phyloP scores from a whole-genome alignment of 306 rosid genomes.

The Potentilla sterilis region DNA sequence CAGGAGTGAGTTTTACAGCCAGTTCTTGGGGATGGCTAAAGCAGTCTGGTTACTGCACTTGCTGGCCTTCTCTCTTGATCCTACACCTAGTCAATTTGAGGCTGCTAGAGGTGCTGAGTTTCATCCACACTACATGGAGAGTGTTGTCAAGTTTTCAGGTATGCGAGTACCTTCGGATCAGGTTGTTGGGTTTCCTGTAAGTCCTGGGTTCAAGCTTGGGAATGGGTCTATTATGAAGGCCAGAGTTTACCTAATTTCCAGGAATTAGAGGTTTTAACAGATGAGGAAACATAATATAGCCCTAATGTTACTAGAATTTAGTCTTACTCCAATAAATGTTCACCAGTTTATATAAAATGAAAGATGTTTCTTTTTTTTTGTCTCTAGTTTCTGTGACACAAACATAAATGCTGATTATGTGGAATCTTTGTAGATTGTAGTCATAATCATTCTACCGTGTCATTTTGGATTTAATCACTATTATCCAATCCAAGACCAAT shows the following conservation, averaged over 20 bases:
- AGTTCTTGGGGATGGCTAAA: constrained; percentile 73
- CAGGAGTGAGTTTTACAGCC: constrained; percentile 73
- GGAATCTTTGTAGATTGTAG: background rate
- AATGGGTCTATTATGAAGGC: constrained; percentile 79
- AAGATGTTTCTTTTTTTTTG: background rate
- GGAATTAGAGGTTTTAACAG: constrained; percentile 28
- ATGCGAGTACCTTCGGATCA: constrained; percentile 67
- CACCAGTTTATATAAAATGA: background rate
- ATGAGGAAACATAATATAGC: background rate
- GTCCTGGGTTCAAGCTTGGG: constrained; percentile 93
- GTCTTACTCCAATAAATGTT: background rate
- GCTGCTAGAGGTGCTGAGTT: constrained; percentile 89
- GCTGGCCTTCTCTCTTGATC: constrained; percentile 86
- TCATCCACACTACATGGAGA: constrained; percentile 83
- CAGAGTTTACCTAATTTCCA: constrained; percentile 69
- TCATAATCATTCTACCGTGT: too few relatives aligned
- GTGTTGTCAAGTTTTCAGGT: constrained; percentile 60
- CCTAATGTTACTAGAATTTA: background rate
- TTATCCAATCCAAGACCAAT: too few relatives aligned
- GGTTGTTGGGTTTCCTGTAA: constrained; percentile 74
- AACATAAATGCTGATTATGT: background rate
- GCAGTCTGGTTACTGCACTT: constrained; percentile 85
- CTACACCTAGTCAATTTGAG: constrained; percentile 83
- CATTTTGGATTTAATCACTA: too few relatives aligned
- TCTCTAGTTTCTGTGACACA: background rate